phyloP scores from a whole-genome alignment of 2,329 filamentous ascomycete species.

The Aspergillus persii region DNA sequence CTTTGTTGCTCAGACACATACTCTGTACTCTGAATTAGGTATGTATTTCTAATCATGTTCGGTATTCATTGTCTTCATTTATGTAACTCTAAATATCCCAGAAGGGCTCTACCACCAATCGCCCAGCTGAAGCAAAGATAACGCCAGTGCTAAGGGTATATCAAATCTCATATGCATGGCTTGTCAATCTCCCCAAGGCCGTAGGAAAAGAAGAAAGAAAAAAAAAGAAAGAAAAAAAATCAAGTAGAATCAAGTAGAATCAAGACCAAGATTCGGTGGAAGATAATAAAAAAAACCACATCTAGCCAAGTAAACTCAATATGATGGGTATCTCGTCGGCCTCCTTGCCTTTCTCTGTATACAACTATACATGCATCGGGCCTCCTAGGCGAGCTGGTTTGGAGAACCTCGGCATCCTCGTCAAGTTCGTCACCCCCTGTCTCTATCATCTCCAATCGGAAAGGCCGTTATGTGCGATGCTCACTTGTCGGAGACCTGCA shows the following conservation, averaged over 20 bases:
- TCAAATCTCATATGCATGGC: not conserved
- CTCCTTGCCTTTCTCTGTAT: slow-evolving; percentile 11
- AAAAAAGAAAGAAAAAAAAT: slow-evolving; percentile 3
- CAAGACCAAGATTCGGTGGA: not conserved
- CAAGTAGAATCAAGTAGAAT: not conserved
- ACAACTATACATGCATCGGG: slow-evolving; percentile 1
- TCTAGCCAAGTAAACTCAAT: slow-evolving; percentile 13
- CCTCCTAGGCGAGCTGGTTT: not conserved
- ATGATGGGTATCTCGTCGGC: slow-evolving; percentile 17
- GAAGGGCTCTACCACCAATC: not conserved
- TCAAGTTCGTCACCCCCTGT: slow-evolving; percentile 3
- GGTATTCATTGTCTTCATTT: not conserved
- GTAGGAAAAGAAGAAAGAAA: not conserved
- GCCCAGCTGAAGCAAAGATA: not conserved
- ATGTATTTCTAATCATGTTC: no score
- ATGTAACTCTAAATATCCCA: not conserved
- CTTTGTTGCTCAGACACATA: not conserved
- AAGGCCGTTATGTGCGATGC: slow-evolving; percentile 6
- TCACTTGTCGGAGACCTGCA: not conserved
- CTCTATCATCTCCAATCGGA: slow-evolving; percentile 15
- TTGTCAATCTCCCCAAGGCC: not conserved
- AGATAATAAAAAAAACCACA: not conserved
- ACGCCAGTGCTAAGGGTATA: slow-evolving; percentile 2
- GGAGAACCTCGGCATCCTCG: not conserved
- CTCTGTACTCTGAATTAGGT: no score